Evolutionary conservation across 1,139 yeast species (phyloP).

Genomic region (Diutina ranongensis): DNA sequence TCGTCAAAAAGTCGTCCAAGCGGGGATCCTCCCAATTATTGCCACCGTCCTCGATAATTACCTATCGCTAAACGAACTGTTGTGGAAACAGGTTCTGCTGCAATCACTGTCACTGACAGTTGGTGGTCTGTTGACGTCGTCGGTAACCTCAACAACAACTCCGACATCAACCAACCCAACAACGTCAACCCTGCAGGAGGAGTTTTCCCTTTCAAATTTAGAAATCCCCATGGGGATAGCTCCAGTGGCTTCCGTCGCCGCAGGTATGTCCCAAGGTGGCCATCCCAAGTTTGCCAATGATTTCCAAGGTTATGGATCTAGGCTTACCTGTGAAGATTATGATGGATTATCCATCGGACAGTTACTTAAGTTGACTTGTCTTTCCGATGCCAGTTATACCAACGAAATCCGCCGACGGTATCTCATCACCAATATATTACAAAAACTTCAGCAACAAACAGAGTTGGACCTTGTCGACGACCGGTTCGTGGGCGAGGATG

Average conservation of each 20-base stretch:
- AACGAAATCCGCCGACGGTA: slow-evolving; percentile 27
- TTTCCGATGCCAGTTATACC: slow-evolving; percentile 11
- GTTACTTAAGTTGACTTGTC: slow-evolving; percentile 23
- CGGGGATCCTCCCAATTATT: slow-evolving; percentile 82
- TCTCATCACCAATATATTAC: slow-evolving; percentile 24
- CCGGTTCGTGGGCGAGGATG: slow-evolving; percentile 17
- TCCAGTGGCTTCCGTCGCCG: background rate
- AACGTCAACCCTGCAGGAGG: background rate
- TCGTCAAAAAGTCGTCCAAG: slow-evolving; percentile 76
- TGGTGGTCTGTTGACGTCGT: background rate
- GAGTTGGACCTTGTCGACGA: slow-evolving; percentile 26
- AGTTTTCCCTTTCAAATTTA: background rate
- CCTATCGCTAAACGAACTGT: slow-evolving; percentile 32
- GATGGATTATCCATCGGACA: slow-evolving; percentile 28
- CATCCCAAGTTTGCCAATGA: background rate
- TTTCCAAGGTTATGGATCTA: background rate
- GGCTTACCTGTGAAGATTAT: slow-evolving; percentile 28
- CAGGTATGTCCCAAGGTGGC: background rate
- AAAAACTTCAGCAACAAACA: slow-evolving; percentile 28
- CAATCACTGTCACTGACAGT: too few relatives aligned
- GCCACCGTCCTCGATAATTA: slow-evolving; percentile 90
- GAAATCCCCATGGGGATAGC: background rate
- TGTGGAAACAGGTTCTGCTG: background rate
- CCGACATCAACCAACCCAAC: too few relatives aligned
- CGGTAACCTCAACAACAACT: too few relatives aligned